Evolutionary conservation across 371 early-diverging fungal species (phyloP).

Genomic region (Fennellomyces sp.): DNA sequence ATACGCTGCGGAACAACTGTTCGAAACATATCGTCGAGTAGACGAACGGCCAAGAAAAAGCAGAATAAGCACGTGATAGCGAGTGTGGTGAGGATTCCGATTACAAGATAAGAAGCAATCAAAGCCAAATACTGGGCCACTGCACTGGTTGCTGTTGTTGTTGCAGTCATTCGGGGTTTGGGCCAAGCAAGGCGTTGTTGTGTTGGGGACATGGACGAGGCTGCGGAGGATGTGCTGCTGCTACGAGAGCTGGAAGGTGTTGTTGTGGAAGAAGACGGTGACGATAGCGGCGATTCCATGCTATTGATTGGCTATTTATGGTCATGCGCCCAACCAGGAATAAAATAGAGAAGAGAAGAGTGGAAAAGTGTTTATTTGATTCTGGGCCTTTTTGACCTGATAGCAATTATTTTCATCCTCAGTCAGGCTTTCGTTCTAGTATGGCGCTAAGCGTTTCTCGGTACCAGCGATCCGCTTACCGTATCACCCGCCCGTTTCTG

Average conservation of each 20-base stretch:
- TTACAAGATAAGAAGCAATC: slow-evolving; percentile 6
- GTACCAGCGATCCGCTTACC: background rate
- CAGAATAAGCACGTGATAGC: slow-evolving; percentile 22
- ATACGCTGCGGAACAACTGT: slow-evolving; percentile 25
- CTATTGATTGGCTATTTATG: background rate
- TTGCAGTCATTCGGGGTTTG: background rate
- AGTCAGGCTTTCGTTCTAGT: background rate
- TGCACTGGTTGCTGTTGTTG: background rate
- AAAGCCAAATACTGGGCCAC: background rate
- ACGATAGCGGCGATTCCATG: background rate
- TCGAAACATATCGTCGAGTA: slow-evolving; percentile 31
- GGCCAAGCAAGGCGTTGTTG: background rate
- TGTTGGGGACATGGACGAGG: background rate
- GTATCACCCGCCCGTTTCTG: background rate
- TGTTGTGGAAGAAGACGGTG: background rate
- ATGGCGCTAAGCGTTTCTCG: background rate
- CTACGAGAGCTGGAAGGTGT: slow-evolving; percentile 2
- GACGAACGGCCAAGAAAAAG: slow-evolving; percentile 27
- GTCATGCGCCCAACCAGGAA: background rate
- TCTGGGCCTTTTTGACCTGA: slow-evolving; percentile 1
- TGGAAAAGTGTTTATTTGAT: slow-evolving; percentile 5
- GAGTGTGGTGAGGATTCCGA: background rate
- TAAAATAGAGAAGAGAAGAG: background rate
- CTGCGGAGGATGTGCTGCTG: background rate
- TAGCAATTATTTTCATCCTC: background rate